Base-by-base conservation (phyloP, 192 early-diverging fungal genomes). In the Podila epigama region DNA sequence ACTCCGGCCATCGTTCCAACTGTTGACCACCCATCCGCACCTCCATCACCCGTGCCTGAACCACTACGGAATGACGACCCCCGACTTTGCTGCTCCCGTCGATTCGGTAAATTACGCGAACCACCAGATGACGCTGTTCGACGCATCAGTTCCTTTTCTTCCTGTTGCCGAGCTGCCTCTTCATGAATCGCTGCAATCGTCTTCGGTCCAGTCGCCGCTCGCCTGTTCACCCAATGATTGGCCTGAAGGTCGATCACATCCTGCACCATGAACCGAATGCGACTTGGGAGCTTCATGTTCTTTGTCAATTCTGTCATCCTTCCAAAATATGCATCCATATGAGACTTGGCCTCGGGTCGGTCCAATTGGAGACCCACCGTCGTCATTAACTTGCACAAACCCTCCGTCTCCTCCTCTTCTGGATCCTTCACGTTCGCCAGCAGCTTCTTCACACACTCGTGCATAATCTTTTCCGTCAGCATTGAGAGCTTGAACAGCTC, bases 391-490 rank as follows among this genome's bases (percentile, higher is more conserved):
- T 96, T 97, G 82, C 92, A 93, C 40, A 98, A 83, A 61, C 90
- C 92, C 85, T 99, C 98, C 33, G 90, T 87, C 69, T 98, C 97
- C 82, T 97, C 98, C 73, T 98, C 98, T 57, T 95, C 96, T 31
- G 96, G 93, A 36, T 89, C 81, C 63, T 84, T 77, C 63, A 88
- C 83, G 75, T 88, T 88, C 51, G 75, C 69, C 68, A 97, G 81
- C 60, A 99, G 88, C 52, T 90, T 89, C 56, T 85, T 85, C 66
- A 99, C 84, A 79, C 97, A 99, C 69, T 88, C 85, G 71, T 96
- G 93, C 89, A 99, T 98, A 54, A 99, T 96, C 83, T 93, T 93
- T 65, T 95, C 92, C 6, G 95, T 93, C 69, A 99, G 86, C 84
- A 99, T 93, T 39, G 84, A 80, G 44, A 91, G 79, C 79, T 94